Conservation (phyloP, 352 stramenopile genomes). For the Thraustotheca clavata region DNA sequence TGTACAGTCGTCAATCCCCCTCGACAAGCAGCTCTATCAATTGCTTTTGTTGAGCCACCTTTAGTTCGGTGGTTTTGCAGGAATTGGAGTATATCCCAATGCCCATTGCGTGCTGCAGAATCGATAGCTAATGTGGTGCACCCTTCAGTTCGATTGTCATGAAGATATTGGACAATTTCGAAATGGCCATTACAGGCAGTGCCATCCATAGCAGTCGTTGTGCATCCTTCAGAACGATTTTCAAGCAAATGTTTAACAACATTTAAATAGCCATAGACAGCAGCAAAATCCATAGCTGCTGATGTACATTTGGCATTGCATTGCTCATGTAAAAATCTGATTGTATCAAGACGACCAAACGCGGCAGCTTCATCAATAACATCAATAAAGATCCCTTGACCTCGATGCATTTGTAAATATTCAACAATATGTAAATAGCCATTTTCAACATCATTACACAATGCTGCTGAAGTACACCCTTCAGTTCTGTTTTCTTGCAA, state of each 20-base stretch:
- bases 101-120: not conserved
- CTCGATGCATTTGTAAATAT: not conserved
- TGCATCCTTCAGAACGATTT: slow-evolving; percentile 53
- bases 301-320: slow-evolving; percentile 56
- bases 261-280: slow-evolving; percentile 46
- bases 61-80: not conserved
- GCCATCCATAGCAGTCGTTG: slow-evolving; percentile 62
- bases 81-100: slow-evolving; percentile 7
- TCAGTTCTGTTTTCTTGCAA: not conserved
- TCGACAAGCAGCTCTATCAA: no score
- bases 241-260: slow-evolving; percentile 60
- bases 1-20: no score
- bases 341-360: not conserved
- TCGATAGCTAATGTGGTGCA: slow-evolving; percentile 61
- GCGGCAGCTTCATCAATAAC: not conserved
- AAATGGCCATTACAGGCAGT: slow-evolving; percentile 56
- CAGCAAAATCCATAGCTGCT: slow-evolving; percentile 64
- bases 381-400: not conserved
- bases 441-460: not conserved
- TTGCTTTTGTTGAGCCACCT: no score
- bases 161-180: slow-evolving; percentile 58
- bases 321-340: slow-evolving; percentile 29
- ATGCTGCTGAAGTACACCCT: not conserved
- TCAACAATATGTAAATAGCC: not conserved
- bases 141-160: slow-evolving; percentile 45